phyloP scores from a whole-genome alignment of 371 early-diverging fungal species.

The Mucor sp. region DNA sequence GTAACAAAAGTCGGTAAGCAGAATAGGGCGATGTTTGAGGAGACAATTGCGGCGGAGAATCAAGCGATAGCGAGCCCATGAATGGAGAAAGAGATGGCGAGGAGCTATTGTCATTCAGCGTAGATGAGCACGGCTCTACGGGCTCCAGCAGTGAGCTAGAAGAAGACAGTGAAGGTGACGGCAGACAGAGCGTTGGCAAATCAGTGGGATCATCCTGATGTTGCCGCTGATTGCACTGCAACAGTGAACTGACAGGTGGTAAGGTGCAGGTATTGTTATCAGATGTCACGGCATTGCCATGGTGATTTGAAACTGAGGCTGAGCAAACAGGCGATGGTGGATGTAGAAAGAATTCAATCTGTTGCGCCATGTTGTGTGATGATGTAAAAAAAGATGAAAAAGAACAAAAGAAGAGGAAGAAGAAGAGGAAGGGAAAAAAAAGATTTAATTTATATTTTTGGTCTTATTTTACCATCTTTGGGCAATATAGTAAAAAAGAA shows the following conservation, averaged over 20 bases:
- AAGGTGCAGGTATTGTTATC: slow-evolving; percentile 6
- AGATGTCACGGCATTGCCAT: background rate
- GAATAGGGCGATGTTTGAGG: slow-evolving; percentile 12
- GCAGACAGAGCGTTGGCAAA: slow-evolving; percentile 8
- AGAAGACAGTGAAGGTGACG: slow-evolving; percentile 4
- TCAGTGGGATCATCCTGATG: background rate
- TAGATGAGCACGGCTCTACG: background rate
- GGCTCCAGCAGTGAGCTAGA: slow-evolving; percentile 2
- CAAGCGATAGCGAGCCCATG: slow-evolving; percentile 24
- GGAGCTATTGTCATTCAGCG: background rate
- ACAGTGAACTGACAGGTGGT: slow-evolving; percentile 12
- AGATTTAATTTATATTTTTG: slow-evolving; percentile 3
- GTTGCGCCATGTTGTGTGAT: slow-evolving; percentile 1
- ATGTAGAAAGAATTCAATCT: slow-evolving; percentile 18
- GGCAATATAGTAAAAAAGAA: slow-evolving; percentile 14
- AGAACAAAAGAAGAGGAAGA: background rate
- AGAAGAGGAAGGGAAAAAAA: slow-evolving; percentile 2
- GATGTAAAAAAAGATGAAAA: background rate
- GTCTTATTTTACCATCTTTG: slow-evolving; percentile 17
- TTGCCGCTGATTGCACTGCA: slow-evolving; percentile 1
- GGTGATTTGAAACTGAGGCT: background rate
- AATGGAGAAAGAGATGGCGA: slow-evolving; percentile 17
- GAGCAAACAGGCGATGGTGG: slow-evolving; percentile 18
- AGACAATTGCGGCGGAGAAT: slow-evolving; percentile 23
- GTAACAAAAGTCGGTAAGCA: slow-evolving; percentile 5